Evolutionary conservation across 306 rosid species (phyloP).

Genomic region (Fragaria iinumae): DNA sequence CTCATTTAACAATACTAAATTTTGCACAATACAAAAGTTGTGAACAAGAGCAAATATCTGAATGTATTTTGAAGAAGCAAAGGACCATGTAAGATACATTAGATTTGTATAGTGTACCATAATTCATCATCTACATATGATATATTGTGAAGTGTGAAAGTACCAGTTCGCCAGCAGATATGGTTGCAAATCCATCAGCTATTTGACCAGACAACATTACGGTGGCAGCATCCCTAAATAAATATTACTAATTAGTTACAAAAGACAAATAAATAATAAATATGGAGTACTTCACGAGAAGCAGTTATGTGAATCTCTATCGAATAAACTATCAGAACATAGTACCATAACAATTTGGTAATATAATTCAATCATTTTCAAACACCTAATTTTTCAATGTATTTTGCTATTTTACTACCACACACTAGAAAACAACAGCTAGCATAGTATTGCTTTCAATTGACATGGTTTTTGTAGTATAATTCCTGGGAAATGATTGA

Average conservation of each 20-base stretch:
- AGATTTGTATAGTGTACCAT: not conserved
- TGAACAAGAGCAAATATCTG: not conserved
- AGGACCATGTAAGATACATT: not conserved
- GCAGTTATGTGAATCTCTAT: not conserved
- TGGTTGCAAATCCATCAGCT: conserved; percentile 83
- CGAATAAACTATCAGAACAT: not conserved
- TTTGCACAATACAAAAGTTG: not conserved
- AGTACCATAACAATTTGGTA: too few relatives aligned
- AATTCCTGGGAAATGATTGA: not conserved
- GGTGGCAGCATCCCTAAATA: conserved; percentile 68
- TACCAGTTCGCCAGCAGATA: conserved; percentile 96
- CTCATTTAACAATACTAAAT: not conserved
- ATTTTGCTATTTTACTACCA: not conserved
- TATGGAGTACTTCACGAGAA: not conserved
- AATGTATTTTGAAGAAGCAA: not conserved
- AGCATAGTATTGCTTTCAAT: not conserved
- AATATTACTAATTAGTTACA: conserved; percentile 1
- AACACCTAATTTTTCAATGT: not conserved
- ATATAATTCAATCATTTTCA: not conserved
- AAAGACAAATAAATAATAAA: not conserved
- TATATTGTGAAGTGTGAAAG: not conserved
- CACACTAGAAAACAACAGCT: not conserved
- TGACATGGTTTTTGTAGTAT: not conserved
- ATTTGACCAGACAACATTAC: conserved; percentile 99
- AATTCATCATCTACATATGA: not conserved